Conservation (phyloP, 352 stramenopile species). For the Globisporangium carolinianum region DNA sequence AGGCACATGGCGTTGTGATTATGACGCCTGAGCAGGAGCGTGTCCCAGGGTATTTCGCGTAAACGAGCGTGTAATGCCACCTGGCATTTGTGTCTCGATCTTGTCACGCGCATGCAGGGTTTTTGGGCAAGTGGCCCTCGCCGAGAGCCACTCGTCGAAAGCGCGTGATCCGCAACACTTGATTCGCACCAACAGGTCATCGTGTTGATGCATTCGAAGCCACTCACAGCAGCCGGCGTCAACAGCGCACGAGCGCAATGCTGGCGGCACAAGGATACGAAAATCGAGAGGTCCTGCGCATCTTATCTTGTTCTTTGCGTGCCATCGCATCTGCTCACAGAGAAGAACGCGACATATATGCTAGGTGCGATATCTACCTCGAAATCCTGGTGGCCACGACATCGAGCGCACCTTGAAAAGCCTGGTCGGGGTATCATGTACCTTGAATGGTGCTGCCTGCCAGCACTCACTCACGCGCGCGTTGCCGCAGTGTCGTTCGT, state of each 20-base stretch:
- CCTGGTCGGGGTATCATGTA: neutral
- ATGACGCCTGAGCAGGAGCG: neutral
- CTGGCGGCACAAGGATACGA: no score
- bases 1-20: neutral
- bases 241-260: neutral
- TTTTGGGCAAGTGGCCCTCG: no score
- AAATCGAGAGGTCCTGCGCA: no score
- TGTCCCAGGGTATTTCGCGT: neutral
- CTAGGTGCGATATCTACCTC: no score
- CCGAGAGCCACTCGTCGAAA: no score
- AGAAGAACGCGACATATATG: neutral
- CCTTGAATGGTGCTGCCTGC: neutral
- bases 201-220: neutral
- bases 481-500: no score
- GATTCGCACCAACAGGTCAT: no score
- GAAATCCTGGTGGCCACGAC: no score
- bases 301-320: no score
- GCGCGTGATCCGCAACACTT: neutral
- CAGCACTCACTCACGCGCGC: no score
- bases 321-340: no score
- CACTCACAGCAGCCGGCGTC: neutral
- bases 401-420: no score
- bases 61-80: neutral
- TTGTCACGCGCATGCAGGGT: neutral
- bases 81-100: neutral